Base-by-base conservation (phyloP, 169 alveolate species). In the Cryptosporidium andersoni region DNA sequence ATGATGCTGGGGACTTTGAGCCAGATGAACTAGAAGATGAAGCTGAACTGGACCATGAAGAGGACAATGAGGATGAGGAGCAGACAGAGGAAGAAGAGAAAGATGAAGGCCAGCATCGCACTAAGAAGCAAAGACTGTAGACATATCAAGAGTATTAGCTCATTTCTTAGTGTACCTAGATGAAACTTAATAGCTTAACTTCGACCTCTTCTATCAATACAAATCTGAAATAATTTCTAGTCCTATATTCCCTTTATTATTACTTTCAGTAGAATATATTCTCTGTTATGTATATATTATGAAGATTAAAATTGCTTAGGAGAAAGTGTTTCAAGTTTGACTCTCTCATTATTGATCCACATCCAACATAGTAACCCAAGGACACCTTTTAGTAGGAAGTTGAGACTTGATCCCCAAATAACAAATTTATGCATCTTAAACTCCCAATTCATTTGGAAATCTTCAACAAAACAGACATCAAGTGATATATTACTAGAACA, bases 1-100 rank as follows among this genome's bases (percentile, higher is more conserved):
- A 92, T 12, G 97, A 94, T 60, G 97, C 91, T 11, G 96, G 88
- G 11, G 96, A 92, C 16, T 55, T 89, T 42, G 91, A 89, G 40
- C 81, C 64, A 9, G 92, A 82, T 1, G 82, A 88, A 1, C 88
- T 82, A 11, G 91, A 82, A 51, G 80, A 80, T 51, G 95, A 92
- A 52, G 91, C 88, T 14, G 93, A 89, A 5, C 90, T 90, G 36
- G 94, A 93, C 14, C 95, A 89, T 8, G 94, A 90, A 47, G 94
- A 93, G 37, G 92, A 82, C 48, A 89, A 89, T 45, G 74, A 74
- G 6, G 85, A 58, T 3, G 85, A 74, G 0, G 85, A 55, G 25
- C 65, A 65, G 0, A 64, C 40, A 9, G 81, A 65, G 7, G 81
- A 65, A 43, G 81, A 66, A 66, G 81, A 66, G n/a, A 43, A 66